These are phyloP conservation scores for Neurospora intermedia DNA, from an alignment of 495 filamentous ascomycete genomes.

Conservation along the genomic window DNA sequence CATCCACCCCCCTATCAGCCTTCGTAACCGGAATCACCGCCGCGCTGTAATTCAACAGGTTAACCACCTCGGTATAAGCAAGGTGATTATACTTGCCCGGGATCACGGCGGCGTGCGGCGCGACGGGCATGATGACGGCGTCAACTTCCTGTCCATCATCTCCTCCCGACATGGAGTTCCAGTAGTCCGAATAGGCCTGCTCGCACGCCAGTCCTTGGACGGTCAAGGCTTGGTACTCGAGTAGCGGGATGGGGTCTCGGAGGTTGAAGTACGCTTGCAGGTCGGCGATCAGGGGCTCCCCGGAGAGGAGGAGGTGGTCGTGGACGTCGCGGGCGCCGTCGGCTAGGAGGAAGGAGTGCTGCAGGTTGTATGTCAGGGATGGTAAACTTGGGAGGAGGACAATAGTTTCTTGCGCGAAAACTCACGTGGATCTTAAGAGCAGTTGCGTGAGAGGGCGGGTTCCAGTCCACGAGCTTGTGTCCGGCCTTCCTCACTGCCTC, in stretches of 20 bases:
- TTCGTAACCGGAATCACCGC: slow-evolving; percentile 38
- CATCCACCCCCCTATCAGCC: slow-evolving; percentile 29
- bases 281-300: slow-evolving; percentile 30
- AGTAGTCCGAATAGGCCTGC: slow-evolving; percentile 26
- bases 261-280: slow-evolving; percentile 7
- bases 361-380: too few species aligned
- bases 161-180: slow-evolving; percentile 21
- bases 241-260: slow-evolving; percentile 27
- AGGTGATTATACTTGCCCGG: slow-evolving; percentile 21
- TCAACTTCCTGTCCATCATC: slow-evolving; percentile 31
- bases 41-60: slow-evolving; percentile 34
- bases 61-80: slow-evolving; percentile 29
- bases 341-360: slow-evolving; percentile 21
- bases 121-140: slow-evolving; percentile 45
- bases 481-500: slow-evolving; percentile 26
- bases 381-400: too few species aligned
- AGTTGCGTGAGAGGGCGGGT: slow-evolving; percentile 27
- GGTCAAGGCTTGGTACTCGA: slow-evolving; percentile 22
- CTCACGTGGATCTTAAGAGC: slow-evolving; percentile 23
- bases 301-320: slow-evolving; percentile 28
- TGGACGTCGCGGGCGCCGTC: slow-evolving; percentile 33
- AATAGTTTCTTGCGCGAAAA: not conserved
- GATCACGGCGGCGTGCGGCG: slow-evolving; percentile 42
- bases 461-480: slow-evolving; percentile 31
- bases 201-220: slow-evolving; percentile 17